phyloP scores from a whole-genome alignment of 805 yeast species.

The Ogataea paraovalis region DNA sequence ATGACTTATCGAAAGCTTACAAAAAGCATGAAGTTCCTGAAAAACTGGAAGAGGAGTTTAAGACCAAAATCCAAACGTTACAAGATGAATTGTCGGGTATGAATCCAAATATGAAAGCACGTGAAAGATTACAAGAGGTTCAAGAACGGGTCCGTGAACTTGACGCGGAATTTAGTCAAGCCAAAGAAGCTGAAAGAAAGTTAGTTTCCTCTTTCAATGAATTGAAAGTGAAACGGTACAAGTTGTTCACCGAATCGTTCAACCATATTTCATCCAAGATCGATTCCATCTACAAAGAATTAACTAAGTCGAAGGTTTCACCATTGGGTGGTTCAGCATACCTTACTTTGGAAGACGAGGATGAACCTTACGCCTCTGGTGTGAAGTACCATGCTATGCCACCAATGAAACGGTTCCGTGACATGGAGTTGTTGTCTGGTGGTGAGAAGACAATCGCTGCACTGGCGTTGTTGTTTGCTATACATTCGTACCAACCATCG shows the following conservation, averaged over 20 bases:
- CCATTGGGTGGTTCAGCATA: constrained; percentile 94
- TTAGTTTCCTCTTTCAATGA: constrained; percentile 53
- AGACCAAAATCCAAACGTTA: constrained; percentile 33
- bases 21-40: constrained; percentile 30
- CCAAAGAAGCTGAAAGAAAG: constrained; percentile 57
- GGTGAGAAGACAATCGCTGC: constrained; percentile 98
- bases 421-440: constrained; percentile 89
- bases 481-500: constrained; percentile 86
- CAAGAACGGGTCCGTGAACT: constrained; percentile 54
- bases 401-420: constrained; percentile 88
- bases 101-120: constrained; percentile 81
- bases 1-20: constrained; percentile 39
- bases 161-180: constrained; percentile 59
- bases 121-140: constrained; percentile 69
- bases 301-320: constrained; percentile 66
- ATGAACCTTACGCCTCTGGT: constrained; percentile 83
- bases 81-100: constrained; percentile 40
- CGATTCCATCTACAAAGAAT: constrained; percentile 77
- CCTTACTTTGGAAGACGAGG: constrained; percentile 80
- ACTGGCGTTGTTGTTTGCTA: constrained; percentile 82
- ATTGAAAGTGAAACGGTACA: constrained; percentile 56
- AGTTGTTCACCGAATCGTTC: constrained; percentile 66
- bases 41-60: constrained; percentile 22
- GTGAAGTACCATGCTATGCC: constrained; percentile 93
- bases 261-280: constrained; percentile 70